Evolutionary conservation across 2,329 filamentous ascomycete species (phyloP), one percentile per base, ranked within the genome.

Genomic region (Hypoxylon sp.): DNA sequence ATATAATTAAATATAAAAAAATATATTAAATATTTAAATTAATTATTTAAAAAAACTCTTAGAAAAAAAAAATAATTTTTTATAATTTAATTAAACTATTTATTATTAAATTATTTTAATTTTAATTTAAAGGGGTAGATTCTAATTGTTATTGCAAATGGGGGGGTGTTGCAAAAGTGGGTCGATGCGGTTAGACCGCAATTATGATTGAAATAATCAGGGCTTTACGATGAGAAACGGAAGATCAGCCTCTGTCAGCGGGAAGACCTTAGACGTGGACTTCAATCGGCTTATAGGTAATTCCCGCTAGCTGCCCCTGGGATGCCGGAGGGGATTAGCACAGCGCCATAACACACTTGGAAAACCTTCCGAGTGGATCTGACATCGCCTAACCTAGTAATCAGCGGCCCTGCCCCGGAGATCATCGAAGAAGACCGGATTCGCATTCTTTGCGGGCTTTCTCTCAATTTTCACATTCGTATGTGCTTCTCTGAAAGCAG

Each of bases 301-400:
- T 37, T 60, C 57, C 56, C 61, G 61, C 2, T 51, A 17, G 28
- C 4, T 34, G 11, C 22, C 20, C 57, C 52, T 39, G 46, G 20
- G 22, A 37, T 24, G 15, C 6, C 30, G 15, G 47, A 10, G 32
- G 22, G 46, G 19, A 44, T 15, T 13, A 43, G n/a, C 19, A 34
- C 20, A 28, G 43, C n/a, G 34, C 34, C 48, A 20, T n/a, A 30
- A 26, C 26, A 34, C 32, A 41, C 6, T 20, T 17, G 51, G 49
- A 65, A 62, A 65, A 62, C 43, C 56, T 54, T 66, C 63, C 63
- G 63, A 66, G n/a, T 37, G 44, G 63, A 34, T 37, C 48, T 19
- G 5, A 28, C 34, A 44, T 54, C 28, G 46, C 37, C 48, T 59
- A 51, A 17, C 37, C 48, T 59, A 51, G 22, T 57, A 63, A 57